Percentiles rank a stretch among this genome's conserved stretches.
Evolutionary conservation across 1,284 basidiomycete genomes (phyloP).

Genomic region (Austropuccinia psidii): DNA sequence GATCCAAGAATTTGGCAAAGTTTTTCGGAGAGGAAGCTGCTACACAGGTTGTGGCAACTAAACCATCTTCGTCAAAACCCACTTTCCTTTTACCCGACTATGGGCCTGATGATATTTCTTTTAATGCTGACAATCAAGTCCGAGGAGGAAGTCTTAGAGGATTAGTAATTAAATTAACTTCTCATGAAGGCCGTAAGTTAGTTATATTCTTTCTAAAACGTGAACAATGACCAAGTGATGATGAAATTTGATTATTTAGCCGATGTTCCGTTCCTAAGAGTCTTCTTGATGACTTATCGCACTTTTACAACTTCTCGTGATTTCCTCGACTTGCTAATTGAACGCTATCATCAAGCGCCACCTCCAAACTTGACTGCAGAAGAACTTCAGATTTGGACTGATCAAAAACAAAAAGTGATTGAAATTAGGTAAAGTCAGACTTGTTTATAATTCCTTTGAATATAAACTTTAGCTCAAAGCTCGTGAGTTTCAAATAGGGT

Average conservation of each 20-base stretch:
- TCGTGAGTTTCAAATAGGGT: conserved; percentile 39
- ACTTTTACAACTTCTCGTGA: conserved; percentile 83
- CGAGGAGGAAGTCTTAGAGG: conserved; percentile 46
- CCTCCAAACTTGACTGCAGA: conserved; percentile 61
- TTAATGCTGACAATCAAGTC: conserved; percentile 44
- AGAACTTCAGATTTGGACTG: conserved; percentile 73
- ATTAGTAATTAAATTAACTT: conserved; percentile 36
- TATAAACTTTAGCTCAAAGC: conserved; percentile 66
- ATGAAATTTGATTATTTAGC: conserved; percentile 45
- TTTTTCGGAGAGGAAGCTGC: conserved; percentile 35
- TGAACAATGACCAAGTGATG: not conserved
- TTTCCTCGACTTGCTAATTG: conserved; percentile 73
- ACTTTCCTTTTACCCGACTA: conserved; percentile 46
- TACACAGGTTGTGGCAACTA: not conserved
- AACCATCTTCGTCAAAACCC: conserved; percentile 38
- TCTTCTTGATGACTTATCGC: conserved; percentile 95
- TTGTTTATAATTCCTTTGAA: conserved; percentile 69
- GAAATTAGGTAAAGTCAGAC: conserved; percentile 63
- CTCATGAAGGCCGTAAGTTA: conserved; percentile 32
- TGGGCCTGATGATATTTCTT: conserved; percentile 45
- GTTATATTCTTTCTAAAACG: not conserved
- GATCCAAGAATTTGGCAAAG: conserved; percentile 32
- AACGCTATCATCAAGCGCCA: conserved; percentile 70
- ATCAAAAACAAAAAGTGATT: conserved; percentile 80
- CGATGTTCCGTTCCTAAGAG: conserved; percentile 74